These are phyloP conservation scores for Pascua sp. DNA, from an alignment of 1,284 basidiomycete genomes.

Conservation along the genomic window DNA sequence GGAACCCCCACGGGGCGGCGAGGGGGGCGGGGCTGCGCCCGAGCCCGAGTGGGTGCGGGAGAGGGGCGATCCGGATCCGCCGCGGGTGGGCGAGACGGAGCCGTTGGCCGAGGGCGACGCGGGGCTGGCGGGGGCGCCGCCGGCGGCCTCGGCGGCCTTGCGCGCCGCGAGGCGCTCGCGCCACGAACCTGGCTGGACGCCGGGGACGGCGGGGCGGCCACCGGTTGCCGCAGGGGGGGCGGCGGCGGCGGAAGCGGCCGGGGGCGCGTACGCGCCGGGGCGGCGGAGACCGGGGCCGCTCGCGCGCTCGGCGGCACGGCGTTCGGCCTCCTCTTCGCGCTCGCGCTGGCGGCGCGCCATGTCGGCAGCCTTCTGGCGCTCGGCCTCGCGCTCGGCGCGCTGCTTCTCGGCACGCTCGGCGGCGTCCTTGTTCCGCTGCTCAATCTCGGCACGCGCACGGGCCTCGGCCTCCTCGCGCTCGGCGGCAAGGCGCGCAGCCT, in stretches of 20 bases:
- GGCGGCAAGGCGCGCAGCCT: conserved; percentile 26
- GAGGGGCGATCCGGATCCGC: too few relatives aligned
- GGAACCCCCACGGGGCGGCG: too few relatives aligned
- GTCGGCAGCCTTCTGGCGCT: conserved; percentile 63
- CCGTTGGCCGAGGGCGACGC: too few relatives aligned
- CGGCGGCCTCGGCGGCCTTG: conserved; percentile 21
- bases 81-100: too few relatives aligned
- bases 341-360: conserved; percentile 61
- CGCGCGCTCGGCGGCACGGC: conserved; percentile 49
- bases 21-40: too few relatives aligned
- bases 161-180: conserved; percentile 30
- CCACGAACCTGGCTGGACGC: conserved; percentile 33
- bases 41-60: too few relatives aligned
- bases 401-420: conserved; percentile 27
- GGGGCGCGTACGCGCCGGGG: conserved; percentile 17
- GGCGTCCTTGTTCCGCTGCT: conserved; percentile 54
- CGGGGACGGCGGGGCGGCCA: conserved; percentile 37
- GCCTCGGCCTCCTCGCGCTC: conserved; percentile 38
- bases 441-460: conserved; percentile 43
- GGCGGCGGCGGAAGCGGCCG: conserved; percentile 27
- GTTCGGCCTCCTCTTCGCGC: conserved; percentile 75
- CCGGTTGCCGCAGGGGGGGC: conserved; percentile 29
- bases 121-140: conserved; percentile 1
- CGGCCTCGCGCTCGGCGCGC: conserved; percentile 58
- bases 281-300: conserved; percentile 27